A percentile compares a stretch with the other conserved stretches of the same genome.
Conservation (phyloP, 305 asterid genomes). For the Ilex paraguariensis region DNA sequence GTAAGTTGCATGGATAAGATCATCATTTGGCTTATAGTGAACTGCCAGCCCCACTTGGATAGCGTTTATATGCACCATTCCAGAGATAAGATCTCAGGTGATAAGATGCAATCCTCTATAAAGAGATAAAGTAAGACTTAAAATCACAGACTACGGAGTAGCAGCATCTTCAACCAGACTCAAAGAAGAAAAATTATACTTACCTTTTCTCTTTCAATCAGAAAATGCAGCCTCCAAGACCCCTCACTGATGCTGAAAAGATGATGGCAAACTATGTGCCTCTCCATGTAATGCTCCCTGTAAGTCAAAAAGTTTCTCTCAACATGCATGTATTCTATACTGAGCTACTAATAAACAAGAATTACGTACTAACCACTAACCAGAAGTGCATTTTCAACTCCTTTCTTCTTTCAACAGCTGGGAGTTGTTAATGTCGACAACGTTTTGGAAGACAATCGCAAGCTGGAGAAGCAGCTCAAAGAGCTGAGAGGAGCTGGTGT, state of each 20-base stretch:
- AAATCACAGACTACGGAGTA: too few species aligned
- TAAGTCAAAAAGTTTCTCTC: slow-evolving; percentile 18
- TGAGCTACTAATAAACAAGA: background rate
- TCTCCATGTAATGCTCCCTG: slow-evolving; percentile 68
- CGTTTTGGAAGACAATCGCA: slow-evolving; percentile 33
- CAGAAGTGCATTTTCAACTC: background rate
- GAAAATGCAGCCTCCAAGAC: slow-evolving; percentile 24
- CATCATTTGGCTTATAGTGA: too few species aligned
- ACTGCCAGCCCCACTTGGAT: too few species aligned
- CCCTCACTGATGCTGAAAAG: background rate
- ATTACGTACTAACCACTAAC: background rate
- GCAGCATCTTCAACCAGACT: too few species aligned
- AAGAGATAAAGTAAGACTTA: too few species aligned
- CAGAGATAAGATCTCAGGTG: too few species aligned
- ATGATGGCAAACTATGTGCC: slow-evolving; percentile 55
- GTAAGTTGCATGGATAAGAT: too few species aligned
- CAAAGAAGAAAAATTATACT: too few species aligned
- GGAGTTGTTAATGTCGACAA: slow-evolving; percentile 55
- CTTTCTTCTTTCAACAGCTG: slow-evolving; percentile 32
- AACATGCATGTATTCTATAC: background rate
- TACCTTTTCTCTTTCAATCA: slow-evolving; percentile 13
- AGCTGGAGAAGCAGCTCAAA: slow-evolving; percentile 50
- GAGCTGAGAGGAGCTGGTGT: slow-evolving; percentile 48
- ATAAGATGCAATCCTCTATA: too few species aligned
- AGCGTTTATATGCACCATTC: too few species aligned